Base-by-base conservation (phyloP, 345 rosid species). In the Salix dunnii region DNA sequence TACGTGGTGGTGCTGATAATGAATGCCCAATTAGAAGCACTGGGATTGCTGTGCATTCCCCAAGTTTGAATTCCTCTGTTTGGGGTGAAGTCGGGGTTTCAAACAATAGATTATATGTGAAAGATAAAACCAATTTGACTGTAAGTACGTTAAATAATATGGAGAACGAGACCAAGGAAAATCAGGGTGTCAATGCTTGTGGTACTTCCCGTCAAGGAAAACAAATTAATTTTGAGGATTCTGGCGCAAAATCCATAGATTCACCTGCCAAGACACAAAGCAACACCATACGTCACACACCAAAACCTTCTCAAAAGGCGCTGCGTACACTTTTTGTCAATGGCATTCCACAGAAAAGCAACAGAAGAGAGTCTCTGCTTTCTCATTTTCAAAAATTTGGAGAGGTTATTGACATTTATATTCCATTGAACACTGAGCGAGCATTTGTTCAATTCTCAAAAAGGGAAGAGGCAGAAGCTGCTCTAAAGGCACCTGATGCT, bases 391-490 rank as follows among this genome's bases (percentile, higher is more conserved):
- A 86, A 67, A 96, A 90, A 79, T 96, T 94, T 79, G 99, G 99
- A 58, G 88, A 88, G 88, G 90, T 96, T 77, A 79, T 96, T 77
- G 99, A 96, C 80, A 90, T 96, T 79, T 88, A 87, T 81, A 91
- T 92, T 76, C 99, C 99, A 35, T 7, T 70, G 58, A 92, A 89
- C 76, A 87, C 90, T 81, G 96, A 92, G 71, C 84, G 92, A 70
- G 99, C 99, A 78, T 96, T 94, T 87, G 92, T 96, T 42, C 99
- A 96, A 83, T 96, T 94, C 85, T 93, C 97, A 3, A 94, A 82
- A 76, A 91, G 95, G 73, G 98, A 96, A 84, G 97, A 92, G 78
- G 98, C 98, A 61, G 99, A 96, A 82, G 93, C 98, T 84, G 99
- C 98, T 78, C 86, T 96, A 67, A 86, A 77, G 81, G 88, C 99